Conservation (phyloP, 2,329 filamentous ascomycete species). For the Elsinoe ampelina region DNA sequence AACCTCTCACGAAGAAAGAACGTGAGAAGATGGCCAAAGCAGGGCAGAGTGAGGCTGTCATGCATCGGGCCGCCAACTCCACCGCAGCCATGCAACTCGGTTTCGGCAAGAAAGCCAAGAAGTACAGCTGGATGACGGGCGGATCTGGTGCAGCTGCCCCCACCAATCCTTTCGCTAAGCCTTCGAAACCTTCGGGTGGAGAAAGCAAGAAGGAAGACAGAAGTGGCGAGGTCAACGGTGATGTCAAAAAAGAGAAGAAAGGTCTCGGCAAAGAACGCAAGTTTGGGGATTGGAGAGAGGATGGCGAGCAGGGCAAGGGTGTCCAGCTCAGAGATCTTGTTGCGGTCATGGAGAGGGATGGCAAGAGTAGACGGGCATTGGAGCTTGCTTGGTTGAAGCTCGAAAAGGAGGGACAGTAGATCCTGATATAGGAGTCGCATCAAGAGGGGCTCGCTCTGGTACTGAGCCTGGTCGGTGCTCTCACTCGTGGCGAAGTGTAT, state of each 20-base stretch:
- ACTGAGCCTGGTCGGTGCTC: no score
- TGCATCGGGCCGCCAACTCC: constrained; percentile 71
- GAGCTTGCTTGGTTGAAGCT: constrained; percentile 39
- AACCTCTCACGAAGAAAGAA: constrained; percentile 73
- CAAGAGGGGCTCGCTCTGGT: no score
- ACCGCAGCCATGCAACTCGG: constrained; percentile 72
- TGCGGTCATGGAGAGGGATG: constrained; percentile 68
- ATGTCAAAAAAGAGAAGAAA: constrained; percentile 10
- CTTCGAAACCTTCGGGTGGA: constrained; percentile 5
- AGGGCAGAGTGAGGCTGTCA: constrained; percentile 61
- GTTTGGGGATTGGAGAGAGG: constrained; percentile 49
- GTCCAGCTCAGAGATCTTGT: constrained; percentile 82
- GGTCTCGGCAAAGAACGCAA: constrained; percentile 20
- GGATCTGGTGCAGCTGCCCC: constrained; percentile 46
- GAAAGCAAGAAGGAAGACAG: not conserved
- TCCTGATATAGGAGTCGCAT: no score
- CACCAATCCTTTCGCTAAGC: constrained; percentile 30
- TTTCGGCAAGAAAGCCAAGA: constrained; percentile 54
- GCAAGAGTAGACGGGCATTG: constrained; percentile 54
- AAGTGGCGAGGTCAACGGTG: constrained; percentile 7
- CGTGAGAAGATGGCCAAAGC: constrained; percentile 67
- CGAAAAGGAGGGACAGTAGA: constrained; percentile 11
- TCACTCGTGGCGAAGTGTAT: not conserved
- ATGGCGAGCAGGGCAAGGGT: constrained; percentile 62
- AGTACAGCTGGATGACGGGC: constrained; percentile 66